These are phyloP conservation scores for Lipomyces yamadae DNA, from an alignment of 805 yeast species.

Conservation along the genomic window DNA sequence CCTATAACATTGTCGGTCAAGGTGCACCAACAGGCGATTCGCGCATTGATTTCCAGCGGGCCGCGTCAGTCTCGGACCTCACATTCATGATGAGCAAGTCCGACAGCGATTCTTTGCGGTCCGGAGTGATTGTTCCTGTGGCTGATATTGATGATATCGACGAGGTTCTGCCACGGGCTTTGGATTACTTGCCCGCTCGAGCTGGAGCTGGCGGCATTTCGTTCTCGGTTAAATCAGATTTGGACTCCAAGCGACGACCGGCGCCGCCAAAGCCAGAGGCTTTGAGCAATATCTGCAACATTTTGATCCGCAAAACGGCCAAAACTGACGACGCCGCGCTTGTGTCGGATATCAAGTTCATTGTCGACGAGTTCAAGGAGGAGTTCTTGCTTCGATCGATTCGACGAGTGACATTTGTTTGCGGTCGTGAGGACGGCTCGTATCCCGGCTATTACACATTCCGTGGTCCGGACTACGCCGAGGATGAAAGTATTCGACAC, in stretches of 20 bases:
- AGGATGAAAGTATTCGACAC: slow-evolving; percentile 94
- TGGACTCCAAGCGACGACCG: slow-evolving; percentile 34
- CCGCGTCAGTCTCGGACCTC: slow-evolving; percentile 90
- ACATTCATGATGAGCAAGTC: slow-evolving; percentile 75
- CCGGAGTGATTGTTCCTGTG: slow-evolving; percentile 82
- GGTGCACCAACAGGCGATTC: slow-evolving; percentile 16
- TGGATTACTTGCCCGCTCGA: slow-evolving; percentile 64
- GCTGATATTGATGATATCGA: slow-evolving; percentile 88
- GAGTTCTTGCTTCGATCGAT: slow-evolving; percentile 73
- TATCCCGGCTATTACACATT: slow-evolving; percentile 96
- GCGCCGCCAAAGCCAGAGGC: slow-evolving; percentile 31
- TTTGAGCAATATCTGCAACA: slow-evolving; percentile 81
- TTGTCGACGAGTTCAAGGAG: slow-evolving; percentile 68
- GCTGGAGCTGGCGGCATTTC: slow-evolving; percentile 47
- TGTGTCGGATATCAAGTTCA: slow-evolving; percentile 63
- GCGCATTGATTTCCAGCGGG: slow-evolving; percentile 59
- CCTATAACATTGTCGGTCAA: slow-evolving; percentile 62
- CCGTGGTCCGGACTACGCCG: slow-evolving; percentile 82
- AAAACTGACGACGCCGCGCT: slow-evolving; percentile 72
- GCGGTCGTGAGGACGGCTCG: slow-evolving; percentile 80
- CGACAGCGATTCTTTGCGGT: slow-evolving; percentile 70
- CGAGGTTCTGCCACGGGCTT: slow-evolving; percentile 74
- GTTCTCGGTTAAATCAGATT: slow-evolving; percentile 56
- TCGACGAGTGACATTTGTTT: slow-evolving; percentile 91
- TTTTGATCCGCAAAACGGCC: slow-evolving; percentile 73